Base-by-base conservation (phyloP, 108 stramenopile species). In the Stephanodiscus triporus region DNA sequence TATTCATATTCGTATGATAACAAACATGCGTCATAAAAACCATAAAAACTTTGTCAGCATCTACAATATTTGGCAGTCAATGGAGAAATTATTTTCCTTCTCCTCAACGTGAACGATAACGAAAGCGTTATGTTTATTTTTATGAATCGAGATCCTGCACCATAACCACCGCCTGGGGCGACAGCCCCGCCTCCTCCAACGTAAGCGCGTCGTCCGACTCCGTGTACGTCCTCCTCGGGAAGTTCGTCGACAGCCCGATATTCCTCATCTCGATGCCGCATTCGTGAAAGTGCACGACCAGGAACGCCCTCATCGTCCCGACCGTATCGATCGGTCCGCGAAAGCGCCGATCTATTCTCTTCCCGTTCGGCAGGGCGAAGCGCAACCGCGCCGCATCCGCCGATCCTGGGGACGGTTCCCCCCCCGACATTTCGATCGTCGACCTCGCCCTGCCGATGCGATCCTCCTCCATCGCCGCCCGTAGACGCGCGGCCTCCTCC, bases 101-200 rank as follows among this genome's bases (percentile, higher is more conserved):
- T 34, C 32, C 4, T 4, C 5, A 34, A 4, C 5, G 5, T 34
- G 32, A 5, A 34, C 32, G 32, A 34, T 34, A 34, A 34, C 32
- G n/a, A n/a, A n/a, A n/a, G n/a, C n/a, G n/a, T n/a, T n/a, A n/a
- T n/a, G n/a, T n/a, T n/a, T n/a, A n/a, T n/a, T n/a, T n/a, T 81
- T 85, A 94, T 11, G 93, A 87, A 87, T 94, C 93, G 71, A 94
- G 82, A 84, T 94, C 93, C 65, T 94, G 93, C 30, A 91, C 89
- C 93, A 94, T 94, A 45, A 94, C 66, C 3, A 92, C 91, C 6
- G 91, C 91, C 70, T 92, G 93, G 26, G 91, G 91, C 34, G 55
- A 42, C 50, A 95, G 78, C 16, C 82, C 93, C 45, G 81, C 85
- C 64, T 92, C 91, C 58, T 82, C 77, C 82, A 95, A 66, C 8